phyloP scores from a whole-genome alignment of 1,139 yeast genomes.

The Saccharomyces pastorianus region DNA sequence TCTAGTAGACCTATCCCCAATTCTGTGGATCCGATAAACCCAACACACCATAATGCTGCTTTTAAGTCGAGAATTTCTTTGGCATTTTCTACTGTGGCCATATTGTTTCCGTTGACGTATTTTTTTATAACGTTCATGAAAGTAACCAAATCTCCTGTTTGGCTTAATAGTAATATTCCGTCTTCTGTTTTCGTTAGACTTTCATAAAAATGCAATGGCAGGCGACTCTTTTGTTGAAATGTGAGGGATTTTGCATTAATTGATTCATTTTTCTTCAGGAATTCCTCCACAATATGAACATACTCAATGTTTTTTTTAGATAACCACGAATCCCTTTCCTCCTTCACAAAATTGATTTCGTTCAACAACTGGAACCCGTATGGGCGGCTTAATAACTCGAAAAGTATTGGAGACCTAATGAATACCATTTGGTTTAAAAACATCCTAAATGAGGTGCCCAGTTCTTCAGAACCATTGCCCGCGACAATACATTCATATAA shows the following conservation, averaged over 20 bases:
- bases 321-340: conserved; percentile 54
- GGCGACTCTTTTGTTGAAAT: conserved; percentile 13
- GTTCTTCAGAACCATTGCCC: conserved; percentile 30
- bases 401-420: conserved; percentile 37
- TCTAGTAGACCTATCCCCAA: conserved; percentile 64
- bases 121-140: conserved; percentile 38
- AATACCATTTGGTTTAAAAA: conserved; percentile 31
- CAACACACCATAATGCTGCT: conserved; percentile 81
- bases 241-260: neutral
- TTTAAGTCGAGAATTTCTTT: conserved; percentile 43
- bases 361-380: conserved; percentile 48
- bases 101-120: conserved; percentile 25
- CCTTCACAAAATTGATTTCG: conserved; percentile 45
- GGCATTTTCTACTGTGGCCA: conserved; percentile 19
- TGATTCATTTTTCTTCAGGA: conserved; percentile 17
- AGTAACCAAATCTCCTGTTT: conserved; percentile 41
- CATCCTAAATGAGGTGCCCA: conserved; percentile 20
- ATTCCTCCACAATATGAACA: conserved; percentile 43
- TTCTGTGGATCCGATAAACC: conserved; percentile 65
- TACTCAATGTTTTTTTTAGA: conserved; percentile 44
- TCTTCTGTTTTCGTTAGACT: conserved; percentile 74
- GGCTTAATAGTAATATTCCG: conserved; percentile 50
- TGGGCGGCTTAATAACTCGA: conserved; percentile 48
- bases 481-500: conserved; percentile 39
- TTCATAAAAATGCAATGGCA: conserved; percentile 73